These are phyloP conservation scores for Crithidia brevicula DNA, from an alignment of 208 protist genomes.

Conservation along the genomic window DNA sequence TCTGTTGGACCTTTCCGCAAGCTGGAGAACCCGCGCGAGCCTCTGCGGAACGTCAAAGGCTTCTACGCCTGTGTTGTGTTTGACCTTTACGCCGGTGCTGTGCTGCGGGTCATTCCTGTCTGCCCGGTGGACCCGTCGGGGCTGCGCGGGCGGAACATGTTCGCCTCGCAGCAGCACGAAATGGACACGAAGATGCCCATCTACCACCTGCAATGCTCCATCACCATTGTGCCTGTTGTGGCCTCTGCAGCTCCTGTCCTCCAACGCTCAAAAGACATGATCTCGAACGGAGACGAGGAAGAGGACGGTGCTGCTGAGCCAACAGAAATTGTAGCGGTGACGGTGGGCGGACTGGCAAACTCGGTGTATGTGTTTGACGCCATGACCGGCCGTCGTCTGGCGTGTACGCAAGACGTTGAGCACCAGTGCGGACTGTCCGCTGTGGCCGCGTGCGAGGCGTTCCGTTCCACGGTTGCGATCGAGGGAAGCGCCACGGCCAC, in stretches of 20 bases:
- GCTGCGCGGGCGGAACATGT: constrained; percentile 29
- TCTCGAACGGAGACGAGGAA: no score
- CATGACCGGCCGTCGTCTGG: constrained; percentile 54
- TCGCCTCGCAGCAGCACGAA: constrained; percentile 40
- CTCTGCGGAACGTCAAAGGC: constrained; percentile 54
- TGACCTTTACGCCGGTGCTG: constrained; percentile 60
- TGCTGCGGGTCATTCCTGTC: constrained; percentile 73
- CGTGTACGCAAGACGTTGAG: constrained; percentile 24
- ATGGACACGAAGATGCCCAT: constrained; percentile 49
- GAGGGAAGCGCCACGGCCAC: no score
- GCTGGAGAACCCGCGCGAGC: constrained; percentile 35
- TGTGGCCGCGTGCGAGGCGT: constrained; percentile 6
- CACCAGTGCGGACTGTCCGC: constrained; percentile 13
- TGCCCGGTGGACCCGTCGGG: constrained; percentile 50
- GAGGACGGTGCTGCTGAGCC: constrained; percentile 14
- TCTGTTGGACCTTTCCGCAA: constrained; percentile 68
- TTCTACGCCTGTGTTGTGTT: constrained; percentile 74
- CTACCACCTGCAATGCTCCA: constrained; percentile 57
- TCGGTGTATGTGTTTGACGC: constrained; percentile 73
- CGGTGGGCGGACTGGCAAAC: constrained; percentile 66
- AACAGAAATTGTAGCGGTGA: constrained; percentile 47
- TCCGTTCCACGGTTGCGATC: no score
- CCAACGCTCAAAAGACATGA: no score
- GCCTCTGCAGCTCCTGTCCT: not conserved
- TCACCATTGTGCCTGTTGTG: constrained; percentile 40